These are phyloP conservation scores for Mimosa pudica DNA, from an alignment of 306 rosid species.

Conservation along the genomic window DNA sequence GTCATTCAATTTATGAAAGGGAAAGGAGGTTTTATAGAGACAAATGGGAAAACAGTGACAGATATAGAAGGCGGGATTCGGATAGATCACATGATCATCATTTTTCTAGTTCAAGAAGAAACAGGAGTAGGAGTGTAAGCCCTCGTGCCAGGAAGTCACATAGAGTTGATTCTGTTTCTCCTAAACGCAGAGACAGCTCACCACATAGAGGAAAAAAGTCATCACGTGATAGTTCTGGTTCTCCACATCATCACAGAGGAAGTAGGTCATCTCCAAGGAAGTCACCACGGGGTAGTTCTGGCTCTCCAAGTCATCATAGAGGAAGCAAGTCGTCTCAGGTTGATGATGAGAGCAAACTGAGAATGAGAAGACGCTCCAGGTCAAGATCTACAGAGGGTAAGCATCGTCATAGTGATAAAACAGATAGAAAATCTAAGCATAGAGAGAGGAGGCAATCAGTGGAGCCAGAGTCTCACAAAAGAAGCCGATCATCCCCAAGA, in stretches of 20 bases:
- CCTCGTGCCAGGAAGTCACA: slow-evolving; percentile 63
- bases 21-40: slow-evolving; percentile 67
- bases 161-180: slow-evolving; percentile 66
- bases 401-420: slow-evolving; percentile 46
- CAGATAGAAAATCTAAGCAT: slow-evolving; percentile 60
- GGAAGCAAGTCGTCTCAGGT: slow-evolving; percentile 70
- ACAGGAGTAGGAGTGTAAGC: slow-evolving; percentile 75
- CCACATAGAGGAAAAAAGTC: slow-evolving; percentile 62
- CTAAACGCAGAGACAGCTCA: slow-evolving; percentile 68
- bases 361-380: slow-evolving; percentile 72
- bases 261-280: slow-evolving; percentile 76
- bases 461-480: slow-evolving; percentile 58
- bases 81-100: slow-evolving; percentile 61
- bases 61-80: slow-evolving; percentile 70
- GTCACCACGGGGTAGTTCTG: slow-evolving; percentile 54
- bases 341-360: slow-evolving; percentile 56
- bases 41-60: slow-evolving; percentile 63
- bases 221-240: slow-evolving; percentile 62
- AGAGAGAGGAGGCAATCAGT: slow-evolving; percentile 72
- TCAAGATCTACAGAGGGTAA: slow-evolving; percentile 70
- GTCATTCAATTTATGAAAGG: slow-evolving; percentile 55
- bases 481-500: slow-evolving; percentile 63
- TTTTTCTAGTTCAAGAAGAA: slow-evolving; percentile 61
- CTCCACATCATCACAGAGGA: slow-evolving; percentile 59
- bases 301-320: slow-evolving; percentile 62